Percentiles rank a stretch among this genome's conserved stretches.
phyloP scores from a whole-genome alignment of 2,329 filamentous ascomycete genomes.

The Coleophoma eucalyptorum region DNA sequence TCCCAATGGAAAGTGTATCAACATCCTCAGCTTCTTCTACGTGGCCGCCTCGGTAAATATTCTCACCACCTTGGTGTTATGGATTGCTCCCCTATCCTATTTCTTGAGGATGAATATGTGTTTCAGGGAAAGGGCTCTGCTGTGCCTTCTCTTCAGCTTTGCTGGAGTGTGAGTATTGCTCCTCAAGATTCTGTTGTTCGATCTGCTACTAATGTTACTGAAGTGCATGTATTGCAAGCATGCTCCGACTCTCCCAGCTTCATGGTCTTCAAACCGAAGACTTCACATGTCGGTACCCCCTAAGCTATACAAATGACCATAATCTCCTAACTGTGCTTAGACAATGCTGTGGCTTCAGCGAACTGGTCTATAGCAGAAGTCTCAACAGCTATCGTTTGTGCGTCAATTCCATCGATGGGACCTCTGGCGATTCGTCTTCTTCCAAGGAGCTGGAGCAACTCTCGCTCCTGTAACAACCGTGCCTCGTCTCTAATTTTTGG shows the following conservation, averaged over 20 bases:
- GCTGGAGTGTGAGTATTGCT: constrained; percentile 3
- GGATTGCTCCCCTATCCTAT: not conserved
- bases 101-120: constrained; percentile 4
- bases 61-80: constrained; percentile 3
- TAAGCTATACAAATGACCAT: not conserved
- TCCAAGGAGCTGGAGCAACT: not conserved
- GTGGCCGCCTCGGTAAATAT: constrained; percentile 3
- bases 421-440: not conserved
- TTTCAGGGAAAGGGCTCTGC: not conserved
- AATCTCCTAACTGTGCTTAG: not conserved
- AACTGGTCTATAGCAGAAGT: constrained; percentile 8
- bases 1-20: constrained; percentile 2
- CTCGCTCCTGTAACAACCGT: not conserved
- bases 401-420: not conserved
- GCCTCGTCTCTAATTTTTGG: not conserved
- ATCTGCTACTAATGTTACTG: not conserved
- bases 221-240: constrained; percentile 1
- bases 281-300: constrained; percentile 5
- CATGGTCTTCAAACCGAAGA: constrained; percentile 3
- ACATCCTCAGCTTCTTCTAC: constrained; percentile 8
- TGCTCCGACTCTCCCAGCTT: constrained; percentile 4
- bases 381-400: constrained; percentile 8
- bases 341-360: constrained; percentile 2
- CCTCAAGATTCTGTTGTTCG: not conserved
- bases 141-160: constrained; percentile 4